A percentile compares a stretch with the other conserved stretches of the same genome.
Conservation (phyloP, 441 rosid species). For the Populus hybrid region DNA sequence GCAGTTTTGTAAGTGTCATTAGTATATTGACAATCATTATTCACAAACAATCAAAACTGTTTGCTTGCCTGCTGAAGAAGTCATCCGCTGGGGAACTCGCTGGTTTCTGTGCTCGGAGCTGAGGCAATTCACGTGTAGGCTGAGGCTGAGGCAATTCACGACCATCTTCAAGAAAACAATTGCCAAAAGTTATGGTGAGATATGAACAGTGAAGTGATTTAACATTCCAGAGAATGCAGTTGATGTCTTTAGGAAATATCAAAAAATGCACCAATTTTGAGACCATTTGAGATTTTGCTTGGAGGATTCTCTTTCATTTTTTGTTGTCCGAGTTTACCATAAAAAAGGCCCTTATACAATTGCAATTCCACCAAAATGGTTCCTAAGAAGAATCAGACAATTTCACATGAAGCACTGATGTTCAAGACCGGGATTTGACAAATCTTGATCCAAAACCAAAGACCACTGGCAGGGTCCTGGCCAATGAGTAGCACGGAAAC, state of each 20-base stretch:
- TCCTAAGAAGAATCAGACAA: neutral
- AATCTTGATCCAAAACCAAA: neutral
- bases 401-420: neutral
- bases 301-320: neutral
- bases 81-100: constrained; percentile 41
- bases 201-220: neutral
- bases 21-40: too few relatives aligned
- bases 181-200: neutral
- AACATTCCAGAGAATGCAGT: neutral
- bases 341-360: neutral
- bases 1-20: constrained; percentile 5
- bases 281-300: neutral
- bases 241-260: neutral
- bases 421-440: neutral
- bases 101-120: constrained; percentile 36
- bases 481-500: neutral
- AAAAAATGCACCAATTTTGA: neutral
- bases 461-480: neutral
- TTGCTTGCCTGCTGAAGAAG: constrained; percentile 55
- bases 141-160: constrained; percentile 28
- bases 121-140: neutral
- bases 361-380: neutral
- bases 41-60: neutral
- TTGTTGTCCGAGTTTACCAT: neutral
- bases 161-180: constrained; percentile 32